phyloP scores from a whole-genome alignment of 2,329 filamentous ascomycete genomes.

The Colletotrichum somersetense region DNA sequence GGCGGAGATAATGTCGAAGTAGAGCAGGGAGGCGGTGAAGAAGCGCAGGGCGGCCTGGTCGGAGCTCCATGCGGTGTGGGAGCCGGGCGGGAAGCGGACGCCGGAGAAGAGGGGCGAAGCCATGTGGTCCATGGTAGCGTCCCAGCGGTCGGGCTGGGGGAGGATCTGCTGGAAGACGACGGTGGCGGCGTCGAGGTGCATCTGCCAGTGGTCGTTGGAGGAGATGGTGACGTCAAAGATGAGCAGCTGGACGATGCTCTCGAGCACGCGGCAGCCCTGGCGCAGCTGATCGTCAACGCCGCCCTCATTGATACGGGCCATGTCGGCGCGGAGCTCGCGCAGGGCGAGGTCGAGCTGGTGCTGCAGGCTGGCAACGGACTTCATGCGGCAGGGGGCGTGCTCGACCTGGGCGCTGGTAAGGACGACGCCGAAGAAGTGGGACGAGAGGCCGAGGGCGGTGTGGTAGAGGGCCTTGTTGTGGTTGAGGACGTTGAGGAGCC shows the following conservation, averaged over 20 bases:
- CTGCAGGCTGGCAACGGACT: constrained; percentile 53
- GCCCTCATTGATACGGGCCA: constrained; percentile 52
- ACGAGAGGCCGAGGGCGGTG: constrained; percentile 66
- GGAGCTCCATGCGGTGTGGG: constrained; percentile 56
- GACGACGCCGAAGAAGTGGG: constrained; percentile 67
- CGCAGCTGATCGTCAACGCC: constrained; percentile 48
- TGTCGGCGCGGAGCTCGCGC: constrained; percentile 58
- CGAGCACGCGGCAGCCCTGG: constrained; percentile 58
- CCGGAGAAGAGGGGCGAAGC: constrained; percentile 31
- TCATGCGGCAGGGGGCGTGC: constrained; percentile 37
- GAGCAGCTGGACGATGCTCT: constrained; percentile 66
- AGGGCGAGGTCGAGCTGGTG: constrained; percentile 60
- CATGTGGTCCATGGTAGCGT: constrained; percentile 49
- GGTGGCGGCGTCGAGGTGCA: constrained; percentile 64
- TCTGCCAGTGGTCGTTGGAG: constrained; percentile 62
- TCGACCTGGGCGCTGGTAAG: constrained; percentile 50
- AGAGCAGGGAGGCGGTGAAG: constrained; percentile 61
- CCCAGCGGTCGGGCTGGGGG: constrained; percentile 53
- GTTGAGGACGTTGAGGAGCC: constrained; percentile 69
- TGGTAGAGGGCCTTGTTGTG: constrained; percentile 70
- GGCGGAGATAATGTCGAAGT: constrained; percentile 64
- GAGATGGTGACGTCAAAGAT: constrained; percentile 63
- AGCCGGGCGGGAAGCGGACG: constrained; percentile 38
- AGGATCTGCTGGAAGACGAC: constrained; percentile 63
- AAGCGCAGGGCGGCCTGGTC: constrained; percentile 63